phyloP scores from a whole-genome alignment of 2,329 filamentous ascomycete genomes.

The Metarhizium brunneum region DNA sequence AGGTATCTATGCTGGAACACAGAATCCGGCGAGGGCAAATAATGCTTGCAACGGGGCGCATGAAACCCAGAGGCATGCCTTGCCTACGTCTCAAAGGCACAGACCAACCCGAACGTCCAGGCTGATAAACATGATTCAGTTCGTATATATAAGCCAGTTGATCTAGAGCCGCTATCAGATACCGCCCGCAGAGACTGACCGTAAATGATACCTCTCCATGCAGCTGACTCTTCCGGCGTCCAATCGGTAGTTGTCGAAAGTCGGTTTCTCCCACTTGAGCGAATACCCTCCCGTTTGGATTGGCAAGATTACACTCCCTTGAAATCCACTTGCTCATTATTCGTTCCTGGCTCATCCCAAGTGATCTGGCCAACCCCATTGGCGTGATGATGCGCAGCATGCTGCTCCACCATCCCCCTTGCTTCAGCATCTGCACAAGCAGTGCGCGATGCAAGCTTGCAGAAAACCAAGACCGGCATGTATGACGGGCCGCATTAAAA shows the following conservation, averaged over 20 bases:
- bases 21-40: slow-evolving; percentile 48
- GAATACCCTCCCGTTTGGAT: slow-evolving; percentile 17
- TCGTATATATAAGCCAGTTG: slow-evolving; percentile 48
- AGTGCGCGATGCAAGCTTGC: slow-evolving; percentile 43
- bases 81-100: slow-evolving; percentile 16
- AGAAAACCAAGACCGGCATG: slow-evolving; percentile 51
- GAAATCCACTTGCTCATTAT: slow-evolving; percentile 32
- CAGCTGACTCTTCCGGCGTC: slow-evolving; percentile 14
- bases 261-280: slow-evolving; percentile 23
- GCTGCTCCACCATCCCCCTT: slow-evolving; percentile 44
- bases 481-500: slow-evolving; percentile 52
- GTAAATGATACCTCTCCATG: slow-evolving; percentile 30
- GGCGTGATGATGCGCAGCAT: slow-evolving; percentile 17
- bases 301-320: slow-evolving; percentile 26
- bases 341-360: slow-evolving; percentile 17
- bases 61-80: slow-evolving; percentile 19
- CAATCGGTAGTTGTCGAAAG: slow-evolving; percentile 23
- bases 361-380: slow-evolving; percentile 9
- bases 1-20: slow-evolving; percentile 54
- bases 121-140: slow-evolving; percentile 25
- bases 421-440: slow-evolving; percentile 42
- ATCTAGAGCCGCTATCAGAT: slow-evolving; percentile 44
- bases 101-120: slow-evolving; percentile 13
- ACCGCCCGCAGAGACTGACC: slow-evolving; percentile 48
- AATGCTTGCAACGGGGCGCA: slow-evolving; percentile 39